A percentile compares a stretch with the other conserved stretches of the same genome.
phyloP scores from a whole-genome alignment of 2,329 filamentous ascomycete species.

The Magnaporthiopsis rhizophila region DNA sequence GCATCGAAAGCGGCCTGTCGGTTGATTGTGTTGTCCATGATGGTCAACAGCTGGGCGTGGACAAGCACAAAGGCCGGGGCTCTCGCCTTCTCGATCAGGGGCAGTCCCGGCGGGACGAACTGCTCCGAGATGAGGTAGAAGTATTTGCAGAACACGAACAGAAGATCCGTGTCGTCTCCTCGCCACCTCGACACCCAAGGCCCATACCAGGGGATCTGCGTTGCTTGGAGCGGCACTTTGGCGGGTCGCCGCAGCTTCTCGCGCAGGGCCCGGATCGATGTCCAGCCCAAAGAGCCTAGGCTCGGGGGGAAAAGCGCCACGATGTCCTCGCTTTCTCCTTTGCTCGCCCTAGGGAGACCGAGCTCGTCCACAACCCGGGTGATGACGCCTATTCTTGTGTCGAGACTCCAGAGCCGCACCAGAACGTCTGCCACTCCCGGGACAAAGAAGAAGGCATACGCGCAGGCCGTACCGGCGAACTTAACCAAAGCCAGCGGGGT shows the following conservation, averaged over 20 bases:
- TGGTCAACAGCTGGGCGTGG: conserved; percentile 71
- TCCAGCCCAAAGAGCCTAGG: conserved; percentile 51
- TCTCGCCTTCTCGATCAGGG: conserved; percentile 48
- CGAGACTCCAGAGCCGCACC: conserved; percentile 69
- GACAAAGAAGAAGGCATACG: conserved; percentile 90
- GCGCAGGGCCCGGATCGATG: conserved; percentile 39
- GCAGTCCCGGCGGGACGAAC: conserved; percentile 50
- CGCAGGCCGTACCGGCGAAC: conserved; percentile 84
- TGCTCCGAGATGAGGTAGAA: conserved; percentile 74
- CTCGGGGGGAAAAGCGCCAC: conserved; percentile 60
- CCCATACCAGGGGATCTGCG: conserved; percentile 75
- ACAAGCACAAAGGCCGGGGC: conserved; percentile 73
- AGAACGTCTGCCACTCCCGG: conserved; percentile 79
- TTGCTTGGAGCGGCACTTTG: conserved; percentile 37
- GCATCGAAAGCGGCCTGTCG: conserved; percentile 53
- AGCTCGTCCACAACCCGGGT: conserved; percentile 65
- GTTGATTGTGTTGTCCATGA: conserved; percentile 78
- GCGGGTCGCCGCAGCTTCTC: conserved; percentile 57
- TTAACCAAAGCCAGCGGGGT: conserved; percentile 60
- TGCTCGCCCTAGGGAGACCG: conserved; percentile 49
- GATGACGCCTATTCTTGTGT: conserved; percentile 51
- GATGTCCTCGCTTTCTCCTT: conserved; percentile 55
- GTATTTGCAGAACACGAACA: conserved; percentile 87
- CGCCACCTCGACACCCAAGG: conserved; percentile 76
- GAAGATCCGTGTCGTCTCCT: conserved; percentile 78